Conservation (phyloP, 2,329 filamentous ascomycete species). For the Colletotrichum sp. region DNA sequence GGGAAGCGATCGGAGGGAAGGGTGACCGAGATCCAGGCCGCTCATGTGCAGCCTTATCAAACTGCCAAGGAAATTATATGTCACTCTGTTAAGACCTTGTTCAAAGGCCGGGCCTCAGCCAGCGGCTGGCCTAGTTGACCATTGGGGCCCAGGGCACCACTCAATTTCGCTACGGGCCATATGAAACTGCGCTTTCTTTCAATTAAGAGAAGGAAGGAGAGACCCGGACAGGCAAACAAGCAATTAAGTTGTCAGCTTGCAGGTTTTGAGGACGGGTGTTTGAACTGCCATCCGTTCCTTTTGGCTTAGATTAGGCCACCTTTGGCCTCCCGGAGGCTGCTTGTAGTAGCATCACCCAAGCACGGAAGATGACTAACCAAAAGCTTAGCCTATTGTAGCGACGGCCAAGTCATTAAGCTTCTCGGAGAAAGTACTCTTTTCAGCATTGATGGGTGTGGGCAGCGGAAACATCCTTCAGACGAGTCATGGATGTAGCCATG, state of each 20-base stretch:
- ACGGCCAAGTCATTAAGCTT: background rate
- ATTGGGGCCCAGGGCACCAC: background rate
- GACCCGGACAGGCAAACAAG: background rate
- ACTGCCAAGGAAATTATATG: background rate
- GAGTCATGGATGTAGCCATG: slow-evolving; percentile 7
- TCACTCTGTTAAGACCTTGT: background rate
- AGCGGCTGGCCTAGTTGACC: background rate
- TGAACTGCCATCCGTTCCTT: slow-evolving; percentile 18
- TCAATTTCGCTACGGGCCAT: background rate
- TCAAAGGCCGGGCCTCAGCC: background rate
- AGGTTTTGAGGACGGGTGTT: background rate
- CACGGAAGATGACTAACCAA: background rate
- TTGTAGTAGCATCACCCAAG: background rate
- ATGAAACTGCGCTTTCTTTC: background rate
- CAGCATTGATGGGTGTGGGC: background rate
- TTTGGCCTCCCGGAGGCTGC: background rate
- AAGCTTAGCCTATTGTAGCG: background rate
- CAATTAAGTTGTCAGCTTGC: background rate
- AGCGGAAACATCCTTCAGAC: background rate
- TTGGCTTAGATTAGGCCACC: background rate
- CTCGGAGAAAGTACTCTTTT: background rate
- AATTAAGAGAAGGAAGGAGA: too few relatives aligned
- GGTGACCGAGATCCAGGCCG: background rate
- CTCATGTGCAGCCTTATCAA: background rate
- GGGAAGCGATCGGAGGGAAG: background rate